Evolutionary conservation across 805 yeast species (phyloP), one percentile per base, ranked within the genome.

Genomic region (Starmerella khaoyaiensis): DNA sequence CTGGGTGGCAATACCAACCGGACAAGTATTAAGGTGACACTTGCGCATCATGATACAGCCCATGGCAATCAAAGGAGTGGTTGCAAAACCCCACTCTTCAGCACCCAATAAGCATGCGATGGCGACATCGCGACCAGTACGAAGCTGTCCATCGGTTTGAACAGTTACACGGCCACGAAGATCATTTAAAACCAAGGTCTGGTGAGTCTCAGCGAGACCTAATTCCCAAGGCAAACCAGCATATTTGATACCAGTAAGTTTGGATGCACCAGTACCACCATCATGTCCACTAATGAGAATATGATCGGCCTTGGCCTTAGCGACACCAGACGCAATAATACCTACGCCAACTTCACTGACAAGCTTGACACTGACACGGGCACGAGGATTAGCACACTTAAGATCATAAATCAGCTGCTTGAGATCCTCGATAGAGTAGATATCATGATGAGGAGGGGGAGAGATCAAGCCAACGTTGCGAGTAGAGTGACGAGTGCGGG

Each of bases 191-290:
- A 87, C 98, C 54, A 87, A 68, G 20, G 98, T 90, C 67, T 87
- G 98, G 58, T 87, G 98, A 16, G 97, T 79, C 66, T 87, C 98
- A 41, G 97, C 97, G 46, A 87, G 71, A 57, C 98, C 98, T 52
- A 87, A 71, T 62, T 87, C 98, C 98, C 98, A 87, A 33, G 98
- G 97, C 49, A 87, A 70, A 62, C 98, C 97, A 41, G 98, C 95
- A 58, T 86, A 77, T 60, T 86, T 86, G 58, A 87, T 84, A 58
- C 94, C 90, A 16, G 96, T 86, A 83, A 93, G 82, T 60, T 93
- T 74, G 42, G 95, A 87, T 42, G 98, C 98, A 76, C 98, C 98
- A 41, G 98, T 87, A 67, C 98, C 98, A 72, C 98, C 98, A 62
- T 87, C 97, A 56, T 93, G 96, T 54, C 97, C 97, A 43, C 95